Evolutionary conservation across 2,329 filamentous ascomycete genomes (phyloP), one percentile per base, ranked within the genome.

Genomic region (Hymenoscyphus albidus): DNA sequence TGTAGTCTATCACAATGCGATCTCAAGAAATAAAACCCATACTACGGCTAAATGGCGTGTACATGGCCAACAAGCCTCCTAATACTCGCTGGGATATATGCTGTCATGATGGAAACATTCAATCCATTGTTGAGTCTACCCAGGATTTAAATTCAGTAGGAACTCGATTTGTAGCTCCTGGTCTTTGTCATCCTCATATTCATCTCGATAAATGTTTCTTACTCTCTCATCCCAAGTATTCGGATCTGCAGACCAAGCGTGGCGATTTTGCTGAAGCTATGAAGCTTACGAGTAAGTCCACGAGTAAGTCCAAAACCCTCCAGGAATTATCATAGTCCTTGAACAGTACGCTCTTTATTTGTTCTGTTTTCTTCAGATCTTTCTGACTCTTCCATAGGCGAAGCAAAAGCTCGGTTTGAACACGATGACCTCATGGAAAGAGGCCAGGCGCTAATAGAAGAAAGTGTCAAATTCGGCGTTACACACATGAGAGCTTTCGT

Each of bases 401-500:
- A 80, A 64, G 89, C 89, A 51, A 92, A 92, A 75, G 75, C 80
- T 9, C 80, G 82, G 48, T 92, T 91, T 75, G 85, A 83, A 5
- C 75, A 78, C 13, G 76, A 83, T 0, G 88, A 91, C 74, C 80
- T 92, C n/a, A 77, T 87, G 31, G 80, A 83, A 63, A 82, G 89
- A 66, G 89, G 89, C 3, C 79, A 83, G 27, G 85, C 87, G 76
- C 78, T 92, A 13, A 81, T 92, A 16, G 83, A 87, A 48, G 85
- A 89, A 64, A 89, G 87, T 65, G 81, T 87, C 59, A 75, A 77
- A 1, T 81, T 85, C 40, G 88, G 88, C 4, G 89, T 91, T 2
- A 90, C 88, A 0, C 82, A 84, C 22, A 86, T 90, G 80, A 82
- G 89, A 66, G 86, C 87, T 1, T 92, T 91, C 72, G 87, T 91